Evolutionary conservation across 352 stramenopile species (phyloP).

Genomic region (Globisporangium megalacanthum): DNA sequence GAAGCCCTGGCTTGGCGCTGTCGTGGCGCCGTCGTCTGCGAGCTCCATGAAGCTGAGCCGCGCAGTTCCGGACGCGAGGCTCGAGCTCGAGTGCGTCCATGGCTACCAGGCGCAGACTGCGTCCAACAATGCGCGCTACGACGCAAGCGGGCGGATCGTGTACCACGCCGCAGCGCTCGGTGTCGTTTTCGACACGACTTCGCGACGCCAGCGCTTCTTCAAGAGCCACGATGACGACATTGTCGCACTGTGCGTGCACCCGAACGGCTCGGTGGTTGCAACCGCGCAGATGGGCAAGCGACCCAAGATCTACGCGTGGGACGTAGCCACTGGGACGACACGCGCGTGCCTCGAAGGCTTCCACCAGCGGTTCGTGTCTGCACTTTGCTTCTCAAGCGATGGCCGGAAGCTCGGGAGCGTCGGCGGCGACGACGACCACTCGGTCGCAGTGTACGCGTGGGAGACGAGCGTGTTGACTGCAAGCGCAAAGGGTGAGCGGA

Average conservation of each 20-base stretch:
- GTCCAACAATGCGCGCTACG: constrained; percentile 75
- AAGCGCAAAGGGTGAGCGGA: constrained; percentile 61
- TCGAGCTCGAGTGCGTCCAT: constrained; percentile 68
- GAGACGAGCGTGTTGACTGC: constrained; percentile 38
- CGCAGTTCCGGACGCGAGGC: constrained; percentile 26
- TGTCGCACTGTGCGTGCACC: constrained; percentile 71
- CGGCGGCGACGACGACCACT: constrained; percentile 82
- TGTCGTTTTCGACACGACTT: constrained; percentile 51
- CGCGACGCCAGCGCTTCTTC: constrained; percentile 46
- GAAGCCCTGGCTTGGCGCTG: constrained; percentile 82
- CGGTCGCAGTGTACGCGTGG: constrained; percentile 78
- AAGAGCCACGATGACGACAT: constrained; percentile 83
- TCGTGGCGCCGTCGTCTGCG: constrained; percentile 60
- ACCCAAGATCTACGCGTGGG: constrained; percentile 82
- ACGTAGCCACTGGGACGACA: constrained; percentile 20
- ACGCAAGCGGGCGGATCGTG: constrained; percentile 45
- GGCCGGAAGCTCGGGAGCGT: constrained; percentile 64
- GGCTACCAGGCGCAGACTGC: constrained; percentile 73
- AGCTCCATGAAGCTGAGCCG: constrained; percentile 27
- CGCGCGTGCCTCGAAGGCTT: constrained; percentile 65
- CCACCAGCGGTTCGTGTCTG: constrained; percentile 68
- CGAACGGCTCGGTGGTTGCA: constrained; percentile 70
- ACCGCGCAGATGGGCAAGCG: constrained; percentile 85
- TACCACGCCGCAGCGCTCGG: constrained; percentile 79
- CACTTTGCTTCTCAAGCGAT: constrained; percentile 66